Evolutionary conservation across 23 red algal species (phyloP), one percentile per base, ranked within the genome.

Genomic region (Cyanidioschyzon merolae): DNA sequence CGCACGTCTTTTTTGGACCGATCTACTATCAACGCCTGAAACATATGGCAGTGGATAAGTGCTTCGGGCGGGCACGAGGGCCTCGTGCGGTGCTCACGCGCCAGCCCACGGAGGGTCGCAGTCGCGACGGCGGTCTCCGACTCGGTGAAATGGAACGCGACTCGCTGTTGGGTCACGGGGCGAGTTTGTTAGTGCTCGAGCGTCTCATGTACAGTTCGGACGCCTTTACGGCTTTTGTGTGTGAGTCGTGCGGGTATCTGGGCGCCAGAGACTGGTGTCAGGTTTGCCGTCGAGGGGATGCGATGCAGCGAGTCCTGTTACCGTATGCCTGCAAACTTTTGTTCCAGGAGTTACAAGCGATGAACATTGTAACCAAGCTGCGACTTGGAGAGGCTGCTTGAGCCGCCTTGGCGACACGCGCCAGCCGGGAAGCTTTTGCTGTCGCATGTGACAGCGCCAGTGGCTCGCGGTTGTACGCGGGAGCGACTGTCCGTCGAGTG

Each of bases 131-230:
- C 38, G 94, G 88, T 57, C 78, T 97, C 50, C 74, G 94, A 29
- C 86, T 97, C 27, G 94, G 94, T 40, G 94, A 97, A 74, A 97
- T 97, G 94, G 94, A 97, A 79, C 83, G 94, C 17, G 94, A 97
- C 76, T 90, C 79, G 38, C 83, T 97, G 12, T 79, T 97, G 36
- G 87, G 85, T 25, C 89, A 91, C 45, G 94, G 94, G 30, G 94
- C 94, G 40, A 84, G 79, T 35, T 84, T 87, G 85, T 76, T 97
- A 39, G 41, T 97, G 57, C 86, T 91, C 80, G 94, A 97, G 74
- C 87, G 94, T 36, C 67, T 97, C 2, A 82, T 91, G 87, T 67
- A 87, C 83, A 86, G 79, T 41, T 84, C 82, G 21, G 94, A 97
- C 57, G 86, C 83, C 34, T 91, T 89, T 67, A 83, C 79, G 2